These are phyloP conservation scores for Phytophthora pisi DNA, from an alignment of 352 stramenopile species.

Conservation along the genomic window DNA sequence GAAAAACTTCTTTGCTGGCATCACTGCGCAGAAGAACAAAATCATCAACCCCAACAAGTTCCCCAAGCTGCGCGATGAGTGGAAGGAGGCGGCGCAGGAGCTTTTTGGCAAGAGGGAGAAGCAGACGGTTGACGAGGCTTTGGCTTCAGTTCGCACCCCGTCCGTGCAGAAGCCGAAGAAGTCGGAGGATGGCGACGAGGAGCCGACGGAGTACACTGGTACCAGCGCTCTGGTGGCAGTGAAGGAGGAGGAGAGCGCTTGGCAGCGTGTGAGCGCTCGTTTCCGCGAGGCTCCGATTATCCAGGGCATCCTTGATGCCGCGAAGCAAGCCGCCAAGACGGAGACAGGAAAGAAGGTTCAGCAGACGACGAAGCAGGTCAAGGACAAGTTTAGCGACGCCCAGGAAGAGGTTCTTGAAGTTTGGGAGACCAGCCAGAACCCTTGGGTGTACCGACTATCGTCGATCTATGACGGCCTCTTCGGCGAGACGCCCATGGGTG, in stretches of 20 bases:
- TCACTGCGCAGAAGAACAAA: slow-evolving; percentile 62
- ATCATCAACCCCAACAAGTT: slow-evolving; percentile 58
- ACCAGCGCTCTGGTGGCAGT: slow-evolving; percentile 84
- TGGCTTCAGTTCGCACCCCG: slow-evolving; percentile 69
- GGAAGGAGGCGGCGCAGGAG: slow-evolving; percentile 74
- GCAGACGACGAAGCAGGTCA: slow-evolving; percentile 73
- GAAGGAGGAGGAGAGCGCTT: slow-evolving; percentile 94
- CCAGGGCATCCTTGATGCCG: slow-evolving; percentile 84
- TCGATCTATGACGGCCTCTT: slow-evolving; percentile 98
- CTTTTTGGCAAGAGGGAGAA: slow-evolving; percentile 81
- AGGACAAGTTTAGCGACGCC: slow-evolving; percentile 82
- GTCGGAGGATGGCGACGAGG: slow-evolving; percentile 38
- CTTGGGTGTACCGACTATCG: slow-evolving; percentile 96
- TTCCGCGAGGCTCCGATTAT: slow-evolving; percentile 96
- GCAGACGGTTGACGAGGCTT: slow-evolving; percentile 73
- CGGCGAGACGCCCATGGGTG: slow-evolving; percentile 95
- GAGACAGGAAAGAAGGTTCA: slow-evolving; percentile 78
- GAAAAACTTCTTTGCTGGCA: slow-evolving; percentile 59
- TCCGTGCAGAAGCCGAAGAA: slow-evolving; percentile 48
- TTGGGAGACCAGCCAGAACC: slow-evolving; percentile 99
- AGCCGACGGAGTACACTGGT: slow-evolving; percentile 66
- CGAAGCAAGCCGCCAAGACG: slow-evolving; percentile 78
- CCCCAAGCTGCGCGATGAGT: slow-evolving; percentile 64
- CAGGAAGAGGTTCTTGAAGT: slow-evolving; percentile 91
- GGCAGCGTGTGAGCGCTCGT: slow-evolving; percentile 93